Conservation (phyloP, 176 grass and related monocot genomes). For the Dactylis glomerata region DNA sequence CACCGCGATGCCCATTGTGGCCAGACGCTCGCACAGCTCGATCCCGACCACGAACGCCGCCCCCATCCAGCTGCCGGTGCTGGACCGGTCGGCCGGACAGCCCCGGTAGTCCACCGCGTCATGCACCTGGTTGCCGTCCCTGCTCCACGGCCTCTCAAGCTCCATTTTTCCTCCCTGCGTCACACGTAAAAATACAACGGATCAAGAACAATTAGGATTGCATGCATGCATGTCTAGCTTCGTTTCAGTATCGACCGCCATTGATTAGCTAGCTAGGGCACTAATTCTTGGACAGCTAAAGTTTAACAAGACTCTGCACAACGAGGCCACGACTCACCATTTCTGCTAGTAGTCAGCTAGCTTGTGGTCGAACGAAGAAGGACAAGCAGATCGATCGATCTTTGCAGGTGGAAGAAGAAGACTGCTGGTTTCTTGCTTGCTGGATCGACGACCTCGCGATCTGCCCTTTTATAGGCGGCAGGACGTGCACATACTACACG, state of each 20-base stretch:
- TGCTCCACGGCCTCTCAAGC: background rate
- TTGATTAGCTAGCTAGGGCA: background rate
- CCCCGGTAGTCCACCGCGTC: slow-evolving; percentile 78
- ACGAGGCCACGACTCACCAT: background rate
- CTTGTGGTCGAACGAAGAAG: background rate
- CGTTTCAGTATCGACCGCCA: background rate
- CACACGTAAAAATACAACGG: background rate
- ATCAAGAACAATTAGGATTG: background rate
- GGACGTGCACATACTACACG: background rate
- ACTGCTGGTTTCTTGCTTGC: background rate
- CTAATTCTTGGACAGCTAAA: background rate
- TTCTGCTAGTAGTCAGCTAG: background rate
- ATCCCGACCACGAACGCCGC: slow-evolving; percentile 72
- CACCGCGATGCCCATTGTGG: slow-evolving; percentile 92
- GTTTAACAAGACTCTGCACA: background rate
- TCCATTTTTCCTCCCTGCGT: background rate
- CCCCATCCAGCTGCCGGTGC: slow-evolving; percentile 72
- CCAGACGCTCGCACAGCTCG: slow-evolving; percentile 82
- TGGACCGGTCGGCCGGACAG: slow-evolving; percentile 56
- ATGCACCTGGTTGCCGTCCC: slow-evolving; percentile 27
- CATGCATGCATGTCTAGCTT: background rate
- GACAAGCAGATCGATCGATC: background rate
- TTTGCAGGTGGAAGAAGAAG: background rate
- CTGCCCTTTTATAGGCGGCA: slow-evolving; percentile 37
- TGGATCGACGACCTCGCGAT: background rate